Evolutionary conservation across 1,139 yeast species (phyloP).

Genomic region (Sugiyamaella pinicola): DNA sequence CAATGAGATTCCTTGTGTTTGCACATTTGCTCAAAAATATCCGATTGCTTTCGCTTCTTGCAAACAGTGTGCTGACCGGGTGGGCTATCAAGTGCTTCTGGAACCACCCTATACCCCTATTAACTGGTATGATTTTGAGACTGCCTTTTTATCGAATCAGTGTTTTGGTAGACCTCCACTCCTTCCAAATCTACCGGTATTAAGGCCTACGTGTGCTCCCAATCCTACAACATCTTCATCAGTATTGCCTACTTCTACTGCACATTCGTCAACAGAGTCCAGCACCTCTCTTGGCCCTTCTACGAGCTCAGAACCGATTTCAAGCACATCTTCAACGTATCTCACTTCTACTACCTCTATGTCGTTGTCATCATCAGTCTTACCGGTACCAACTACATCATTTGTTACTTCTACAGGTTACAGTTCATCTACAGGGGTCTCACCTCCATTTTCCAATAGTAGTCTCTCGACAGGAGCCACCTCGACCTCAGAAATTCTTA

Average conservation of each 20-base stretch:
- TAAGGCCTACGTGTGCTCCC: neutral
- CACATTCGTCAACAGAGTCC: neutral
- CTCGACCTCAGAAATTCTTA: too few relatives aligned
- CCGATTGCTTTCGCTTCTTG: slow-evolving; percentile 6
- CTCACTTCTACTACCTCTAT: neutral
- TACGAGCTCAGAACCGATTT: neutral
- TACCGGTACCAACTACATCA: neutral
- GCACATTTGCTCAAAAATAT: neutral
- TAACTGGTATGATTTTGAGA: slow-evolving; percentile 11
- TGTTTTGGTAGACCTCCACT: neutral
- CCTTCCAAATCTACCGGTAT: neutral
- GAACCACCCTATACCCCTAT: neutral
- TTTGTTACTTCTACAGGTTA: neutral
- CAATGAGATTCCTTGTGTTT: neutral
- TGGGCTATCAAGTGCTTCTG: neutral
- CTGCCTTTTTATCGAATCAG: slow-evolving; percentile 5
- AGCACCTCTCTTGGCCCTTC: neutral
- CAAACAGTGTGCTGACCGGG: slow-evolving; percentile 7
- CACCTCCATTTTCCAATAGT: neutral
- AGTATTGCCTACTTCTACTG: neutral
- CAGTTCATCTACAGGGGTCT: neutral
- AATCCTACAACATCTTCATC: neutral
- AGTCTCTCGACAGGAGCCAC: neutral
- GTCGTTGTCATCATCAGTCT: neutral
- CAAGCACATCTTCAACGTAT: neutral